Evolutionary conservation across 805 yeast genomes (phyloP).

Genomic region (Candida anglica): DNA sequence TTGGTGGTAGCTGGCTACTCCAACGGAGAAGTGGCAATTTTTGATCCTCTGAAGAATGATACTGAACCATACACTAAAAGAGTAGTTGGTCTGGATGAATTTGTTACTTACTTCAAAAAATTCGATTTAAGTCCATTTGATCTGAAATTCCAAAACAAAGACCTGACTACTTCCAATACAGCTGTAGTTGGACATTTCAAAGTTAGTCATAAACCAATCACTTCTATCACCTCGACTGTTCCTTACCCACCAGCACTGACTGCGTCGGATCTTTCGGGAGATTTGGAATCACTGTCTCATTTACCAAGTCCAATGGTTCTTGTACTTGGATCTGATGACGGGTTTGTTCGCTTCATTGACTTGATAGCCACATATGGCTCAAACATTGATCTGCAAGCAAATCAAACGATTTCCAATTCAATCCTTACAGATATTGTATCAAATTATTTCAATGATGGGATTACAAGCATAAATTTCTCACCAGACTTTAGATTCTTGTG

Average conservation of each 20-base stretch:
- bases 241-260: constrained; percentile 9
- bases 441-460: constrained; percentile 62
- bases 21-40: constrained; percentile 56
- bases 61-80: constrained; percentile 11
- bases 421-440: constrained; percentile 51
- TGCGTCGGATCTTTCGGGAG: constrained; percentile 6
- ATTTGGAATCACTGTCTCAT: constrained; percentile 19
- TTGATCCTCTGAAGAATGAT: constrained; percentile 29
- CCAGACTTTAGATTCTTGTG: constrained; percentile 45
- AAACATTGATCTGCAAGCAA: constrained; percentile 21
- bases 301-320: constrained; percentile 39
- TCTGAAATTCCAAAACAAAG: constrained; percentile 1
- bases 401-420: constrained; percentile 16
- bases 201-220: constrained; percentile 56
- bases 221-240: constrained; percentile 36
- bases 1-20: constrained; percentile 56
- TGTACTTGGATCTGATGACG: constrained; percentile 63
- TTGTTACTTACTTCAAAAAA: constrained; percentile 32
- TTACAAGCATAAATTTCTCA: constrained; percentile 46
- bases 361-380: constrained; percentile 28
- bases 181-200: constrained; percentile 53
- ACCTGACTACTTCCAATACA: constrained; percentile 3
- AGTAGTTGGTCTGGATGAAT: constrained; percentile 22
- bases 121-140: constrained; percentile 12
- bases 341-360: constrained; percentile 56